phyloP scores from a whole-genome alignment of 148 eudicot species.

The Silene uniflora region DNA sequence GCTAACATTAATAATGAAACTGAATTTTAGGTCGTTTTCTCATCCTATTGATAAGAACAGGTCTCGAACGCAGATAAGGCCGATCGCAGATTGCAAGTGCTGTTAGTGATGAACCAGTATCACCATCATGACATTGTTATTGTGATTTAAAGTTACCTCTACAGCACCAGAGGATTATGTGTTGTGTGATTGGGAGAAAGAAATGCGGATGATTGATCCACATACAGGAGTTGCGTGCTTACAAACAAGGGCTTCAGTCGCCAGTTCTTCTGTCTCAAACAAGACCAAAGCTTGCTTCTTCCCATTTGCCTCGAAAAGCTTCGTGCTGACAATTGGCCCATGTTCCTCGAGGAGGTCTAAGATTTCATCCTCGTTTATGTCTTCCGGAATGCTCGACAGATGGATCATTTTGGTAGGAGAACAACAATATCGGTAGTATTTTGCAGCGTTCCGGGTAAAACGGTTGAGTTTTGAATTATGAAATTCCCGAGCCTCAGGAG shows the following conservation, averaged over 20 bases:
- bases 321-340: conserved; percentile 60
- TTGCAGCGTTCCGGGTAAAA: conserved; percentile 83
- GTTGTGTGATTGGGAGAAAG: conserved; percentile 80
- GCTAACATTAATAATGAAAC: too few relatives aligned
- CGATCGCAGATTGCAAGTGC: too few relatives aligned
- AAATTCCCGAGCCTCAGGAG: conserved; percentile 83
- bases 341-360: conserved; percentile 75
- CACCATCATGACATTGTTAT: too few relatives aligned
- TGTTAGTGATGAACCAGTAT: too few relatives aligned
- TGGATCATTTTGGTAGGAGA: conserved; percentile 97
- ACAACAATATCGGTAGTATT: conserved; percentile 92
- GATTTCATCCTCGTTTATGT: conserved; percentile 77
- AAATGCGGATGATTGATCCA: conserved; percentile 74
- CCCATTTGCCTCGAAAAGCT: conserved; percentile 85
- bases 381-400: conserved; percentile 76
- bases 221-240: conserved; percentile 85
- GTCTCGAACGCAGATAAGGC: too few relatives aligned
- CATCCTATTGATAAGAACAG: too few relatives aligned
- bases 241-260: conserved; percentile 92
- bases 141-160: neutral
- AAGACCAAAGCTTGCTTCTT: conserved; percentile 79
- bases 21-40: too few relatives aligned
- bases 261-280: conserved; percentile 87
- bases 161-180: conserved; percentile 30
- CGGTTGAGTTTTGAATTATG: conserved; percentile 89